These are phyloP conservation scores for Cajanus cajan DNA, from an alignment of 306 rosid species.

Conservation along the genomic window DNA sequence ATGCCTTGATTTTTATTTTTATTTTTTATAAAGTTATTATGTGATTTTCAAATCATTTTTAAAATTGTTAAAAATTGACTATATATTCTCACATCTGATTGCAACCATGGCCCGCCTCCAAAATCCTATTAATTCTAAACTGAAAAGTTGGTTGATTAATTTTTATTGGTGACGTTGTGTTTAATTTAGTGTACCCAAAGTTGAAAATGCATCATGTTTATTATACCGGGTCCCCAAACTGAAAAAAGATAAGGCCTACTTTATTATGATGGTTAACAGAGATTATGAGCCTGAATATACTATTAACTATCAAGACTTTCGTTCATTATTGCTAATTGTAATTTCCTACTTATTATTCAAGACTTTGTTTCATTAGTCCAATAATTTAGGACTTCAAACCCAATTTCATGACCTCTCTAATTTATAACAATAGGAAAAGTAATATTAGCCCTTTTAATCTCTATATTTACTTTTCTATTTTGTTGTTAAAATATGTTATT, in stretches of 20 bases:
- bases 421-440: no score
- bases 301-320: not conserved
- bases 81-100: not conserved
- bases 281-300: not conserved
- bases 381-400: not conserved
- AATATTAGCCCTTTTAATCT: no score
- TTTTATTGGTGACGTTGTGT: not conserved
- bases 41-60: not conserved
- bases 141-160: slow-evolving; percentile 1
- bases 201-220: not conserved
- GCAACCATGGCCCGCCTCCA: not conserved
- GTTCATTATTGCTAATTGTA: not conserved
- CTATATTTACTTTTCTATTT: no score
- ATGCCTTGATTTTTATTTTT: not conserved
- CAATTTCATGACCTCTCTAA: not conserved
- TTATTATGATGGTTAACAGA: not conserved
- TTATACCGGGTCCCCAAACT: not conserved
- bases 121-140: slow-evolving; percentile 1
- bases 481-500: no score
- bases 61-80: not conserved
- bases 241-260: not conserved
- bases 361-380: not conserved
- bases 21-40: not conserved
- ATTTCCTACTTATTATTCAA: not conserved
- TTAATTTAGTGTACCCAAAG: not conserved